A percentile compares a stretch with the other conserved stretches of the same genome.
phyloP scores from a whole-genome alignment of 768 basidiomycete genomes.

The Vishniacozyma victoriae region DNA sequence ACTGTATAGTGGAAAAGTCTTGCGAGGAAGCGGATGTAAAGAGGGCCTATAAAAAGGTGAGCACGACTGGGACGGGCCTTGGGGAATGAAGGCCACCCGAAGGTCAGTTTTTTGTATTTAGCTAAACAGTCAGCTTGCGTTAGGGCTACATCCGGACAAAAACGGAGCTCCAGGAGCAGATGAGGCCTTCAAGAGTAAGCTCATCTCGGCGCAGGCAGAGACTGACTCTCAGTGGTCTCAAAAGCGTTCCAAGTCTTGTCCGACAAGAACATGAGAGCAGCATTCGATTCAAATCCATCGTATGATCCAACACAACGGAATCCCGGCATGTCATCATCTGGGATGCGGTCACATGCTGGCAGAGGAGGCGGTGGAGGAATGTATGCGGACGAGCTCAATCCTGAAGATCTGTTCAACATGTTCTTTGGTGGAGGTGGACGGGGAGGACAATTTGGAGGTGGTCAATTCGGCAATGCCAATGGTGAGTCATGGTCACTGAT shows the following conservation, averaged over 20 bases:
- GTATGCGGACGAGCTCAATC: slow-evolving; percentile 63
- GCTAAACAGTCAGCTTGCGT: slow-evolving; percentile 65
- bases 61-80: too few species aligned
- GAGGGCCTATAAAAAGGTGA: slow-evolving; percentile 92
- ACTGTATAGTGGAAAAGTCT: slow-evolving; percentile 36
- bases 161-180: slow-evolving; percentile 91
- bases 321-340: slow-evolving; percentile 58
- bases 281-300: slow-evolving; percentile 59
- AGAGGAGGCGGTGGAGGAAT: slow-evolving; percentile 33
- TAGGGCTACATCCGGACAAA: slow-evolving; percentile 54
- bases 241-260: slow-evolving; percentile 95
- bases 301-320: slow-evolving; percentile 78
- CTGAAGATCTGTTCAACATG: slow-evolving; percentile 97
- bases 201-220: neutral
- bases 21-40: slow-evolving; percentile 50
- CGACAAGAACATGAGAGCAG: slow-evolving; percentile 85
- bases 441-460: slow-evolving; percentile 51
- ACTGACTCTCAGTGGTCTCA: slow-evolving; percentile 70
- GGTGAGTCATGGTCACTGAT: slow-evolving; percentile 52
- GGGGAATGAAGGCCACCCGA: too few species aligned
- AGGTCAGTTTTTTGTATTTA: neutral
- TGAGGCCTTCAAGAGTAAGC: slow-evolving; percentile 92
- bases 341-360: slow-evolving; percentile 17
- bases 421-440: slow-evolving; percentile 70
- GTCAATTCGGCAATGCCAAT: slow-evolving; percentile 35